These are phyloP conservation scores for Penicillium sp. DNA, from an alignment of 2,329 filamentous ascomycete species.

Conservation along the genomic window DNA sequence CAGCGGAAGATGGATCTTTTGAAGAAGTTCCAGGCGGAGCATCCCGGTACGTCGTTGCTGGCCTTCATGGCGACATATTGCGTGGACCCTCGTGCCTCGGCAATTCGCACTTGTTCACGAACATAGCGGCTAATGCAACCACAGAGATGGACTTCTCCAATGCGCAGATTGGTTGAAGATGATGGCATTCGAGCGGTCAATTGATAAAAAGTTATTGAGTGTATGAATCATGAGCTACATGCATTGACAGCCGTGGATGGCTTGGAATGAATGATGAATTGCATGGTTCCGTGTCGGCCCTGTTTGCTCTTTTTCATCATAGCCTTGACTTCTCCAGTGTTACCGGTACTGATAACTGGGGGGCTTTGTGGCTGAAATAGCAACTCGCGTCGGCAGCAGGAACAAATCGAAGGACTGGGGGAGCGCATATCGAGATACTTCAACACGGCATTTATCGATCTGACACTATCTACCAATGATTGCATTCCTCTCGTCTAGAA, in stretches of 20 bases:
- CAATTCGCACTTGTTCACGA: not conserved
- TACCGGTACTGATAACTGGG: too few species aligned
- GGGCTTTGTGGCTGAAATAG: too few species aligned
- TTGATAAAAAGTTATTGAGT: slow-evolving; percentile 7
- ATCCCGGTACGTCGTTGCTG: slow-evolving; percentile 48
- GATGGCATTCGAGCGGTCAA: not conserved
- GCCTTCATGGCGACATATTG: not conserved
- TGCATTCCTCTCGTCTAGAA: too few species aligned
- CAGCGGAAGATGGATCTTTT: slow-evolving; percentile 92
- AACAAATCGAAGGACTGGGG: too few species aligned
- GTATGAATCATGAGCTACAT: slow-evolving; percentile 26
- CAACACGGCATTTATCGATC: too few species aligned
- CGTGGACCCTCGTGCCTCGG: too few species aligned
- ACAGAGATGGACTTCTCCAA: slow-evolving; percentile 66
- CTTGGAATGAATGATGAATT: slow-evolving; percentile 19
- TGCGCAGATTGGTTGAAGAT: slow-evolving; percentile 55
- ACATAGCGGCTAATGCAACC: slow-evolving; percentile 8
- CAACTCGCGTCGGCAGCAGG: too few species aligned
- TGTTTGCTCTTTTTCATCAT: not conserved
- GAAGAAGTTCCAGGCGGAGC: slow-evolving; percentile 84
- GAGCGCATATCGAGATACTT: too few species aligned
- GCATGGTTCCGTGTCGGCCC: too few species aligned
- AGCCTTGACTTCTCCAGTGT: too few species aligned
- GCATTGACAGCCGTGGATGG: slow-evolving; percentile 6
- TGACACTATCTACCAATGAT: too few species aligned